Percentiles rank a stretch among this genome's conserved stretches.
Evolutionary conservation across 495 filamentous ascomycete genomes (phyloP).

Genomic region (Penicillium turbatum): DNA sequence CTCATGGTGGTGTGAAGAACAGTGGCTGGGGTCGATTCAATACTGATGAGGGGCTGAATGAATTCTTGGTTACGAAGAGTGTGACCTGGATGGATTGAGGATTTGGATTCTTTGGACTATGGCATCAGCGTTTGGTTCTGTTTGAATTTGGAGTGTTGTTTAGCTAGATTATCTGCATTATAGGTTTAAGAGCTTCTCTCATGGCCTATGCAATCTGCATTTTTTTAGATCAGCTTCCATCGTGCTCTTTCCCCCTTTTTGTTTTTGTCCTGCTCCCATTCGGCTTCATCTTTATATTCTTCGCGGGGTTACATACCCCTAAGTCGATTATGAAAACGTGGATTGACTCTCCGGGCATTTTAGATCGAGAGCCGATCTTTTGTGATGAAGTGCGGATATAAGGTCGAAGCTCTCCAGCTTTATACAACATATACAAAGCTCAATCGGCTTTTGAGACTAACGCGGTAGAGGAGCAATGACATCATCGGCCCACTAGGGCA

Average conservation of each 20-base stretch:
- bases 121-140: not conserved
- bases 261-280: too few relatives aligned
- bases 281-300: too few relatives aligned
- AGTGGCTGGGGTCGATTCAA: conserved; percentile 74
- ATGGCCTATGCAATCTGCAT: too few relatives aligned
- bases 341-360: too few relatives aligned
- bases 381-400: too few relatives aligned
- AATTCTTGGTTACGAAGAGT: conserved; percentile 80
- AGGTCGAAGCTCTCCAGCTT: not conserved
- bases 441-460: too few relatives aligned
- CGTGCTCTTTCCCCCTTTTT: too few relatives aligned
- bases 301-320: too few relatives aligned
- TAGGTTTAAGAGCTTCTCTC: not conserved
- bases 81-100: conserved; percentile 62
- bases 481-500: conserved; percentile 14
- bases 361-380: not conserved
- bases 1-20: conserved; percentile 81
- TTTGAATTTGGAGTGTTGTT: not conserved
- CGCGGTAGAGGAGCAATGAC: conserved; percentile 11
- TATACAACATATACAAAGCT: too few relatives aligned
- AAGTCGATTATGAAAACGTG: too few relatives aligned
- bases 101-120: not conserved
- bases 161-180: not conserved
- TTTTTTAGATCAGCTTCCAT: too few relatives aligned
- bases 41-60: conserved; percentile 52